These are phyloP conservation scores for Pistacia vera DNA, from an alignment of 345 rosid genomes.

Conservation along the genomic window DNA sequence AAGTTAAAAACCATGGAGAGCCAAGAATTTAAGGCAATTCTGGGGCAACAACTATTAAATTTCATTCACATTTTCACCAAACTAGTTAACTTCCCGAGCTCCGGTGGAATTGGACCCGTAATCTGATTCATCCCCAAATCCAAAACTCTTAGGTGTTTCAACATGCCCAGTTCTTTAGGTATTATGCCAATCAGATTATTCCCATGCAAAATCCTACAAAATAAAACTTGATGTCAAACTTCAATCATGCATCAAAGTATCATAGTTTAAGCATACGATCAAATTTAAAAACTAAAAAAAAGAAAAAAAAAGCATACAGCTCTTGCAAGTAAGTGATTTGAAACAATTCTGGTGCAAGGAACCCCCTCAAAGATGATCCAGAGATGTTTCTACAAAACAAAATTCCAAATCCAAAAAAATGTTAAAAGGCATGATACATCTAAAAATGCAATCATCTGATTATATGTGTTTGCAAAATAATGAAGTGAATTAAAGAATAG, in stretches of 20 bases:
- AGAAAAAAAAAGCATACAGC: constrained; percentile 48
- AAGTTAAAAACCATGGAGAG: constrained; percentile 11
- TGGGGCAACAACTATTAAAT: constrained; percentile 5
- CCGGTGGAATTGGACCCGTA: constrained; percentile 83
- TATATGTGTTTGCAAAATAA: background rate
- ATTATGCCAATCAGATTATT: constrained; percentile 75
- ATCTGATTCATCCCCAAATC: constrained; percentile 91
- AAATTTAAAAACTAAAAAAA: too few species aligned
- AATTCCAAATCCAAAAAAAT: constrained; percentile 15
- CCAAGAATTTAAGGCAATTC: constrained; percentile 11
- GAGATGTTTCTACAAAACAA: constrained; percentile 72
- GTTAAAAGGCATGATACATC: constrained; percentile 14
- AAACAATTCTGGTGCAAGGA: constrained; percentile 81
- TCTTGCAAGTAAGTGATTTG: constrained; percentile 70
- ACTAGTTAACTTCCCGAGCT: constrained; percentile 68
- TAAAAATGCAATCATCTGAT: background rate
- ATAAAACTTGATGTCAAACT: constrained; percentile 20
- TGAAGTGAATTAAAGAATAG: constrained; percentile 9
- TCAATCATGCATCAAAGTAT: background rate
- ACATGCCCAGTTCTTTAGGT: constrained; percentile 84
- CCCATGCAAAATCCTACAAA: constrained; percentile 68
- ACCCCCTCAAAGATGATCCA: constrained; percentile 70
- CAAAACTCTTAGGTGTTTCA: constrained; percentile 73
- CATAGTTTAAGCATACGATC: too few species aligned
- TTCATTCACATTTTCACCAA: constrained; percentile 54